Evolutionary conservation across 768 basidiomycete genomes (phyloP).

Genomic region (Termitomyces sp.): DNA sequence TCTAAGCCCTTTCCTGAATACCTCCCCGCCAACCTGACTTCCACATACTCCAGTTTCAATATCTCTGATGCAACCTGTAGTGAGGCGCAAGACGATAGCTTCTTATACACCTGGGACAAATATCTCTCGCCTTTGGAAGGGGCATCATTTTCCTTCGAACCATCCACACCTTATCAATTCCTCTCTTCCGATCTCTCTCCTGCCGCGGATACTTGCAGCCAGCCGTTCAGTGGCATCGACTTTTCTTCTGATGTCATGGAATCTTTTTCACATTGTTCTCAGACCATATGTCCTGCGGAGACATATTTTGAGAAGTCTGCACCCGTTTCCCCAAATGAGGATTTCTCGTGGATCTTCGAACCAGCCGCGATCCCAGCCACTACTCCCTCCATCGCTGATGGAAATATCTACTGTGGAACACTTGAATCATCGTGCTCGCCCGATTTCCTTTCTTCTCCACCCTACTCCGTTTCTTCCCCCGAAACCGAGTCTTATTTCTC

Average conservation of each 20-base stretch:
- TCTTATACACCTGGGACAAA: conserved; percentile 6
- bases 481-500: not conserved
- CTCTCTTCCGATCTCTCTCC: not conserved
- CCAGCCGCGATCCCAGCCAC: not conserved
- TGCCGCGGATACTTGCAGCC: not conserved
- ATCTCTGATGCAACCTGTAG: not conserved
- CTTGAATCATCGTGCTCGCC: not conserved
- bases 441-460: not conserved
- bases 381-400: not conserved
- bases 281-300: not conserved
- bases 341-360: not conserved
- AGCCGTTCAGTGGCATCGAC: not conserved
- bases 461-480: not conserved
- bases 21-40: not conserved
- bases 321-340: not conserved
- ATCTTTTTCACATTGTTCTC: not conserved
- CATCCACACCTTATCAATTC: not conserved
- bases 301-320: not conserved
- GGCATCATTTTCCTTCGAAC: not conserved
- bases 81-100: not conserved
- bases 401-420: not conserved
- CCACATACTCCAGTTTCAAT: not conserved
- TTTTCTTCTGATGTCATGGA: not conserved
- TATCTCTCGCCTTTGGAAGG: not conserved
- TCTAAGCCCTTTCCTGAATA: not conserved